These are phyloP conservation scores for Solanum megistacrolobum DNA, from an alignment of 257 asterid species.

Conservation along the genomic window DNA sequence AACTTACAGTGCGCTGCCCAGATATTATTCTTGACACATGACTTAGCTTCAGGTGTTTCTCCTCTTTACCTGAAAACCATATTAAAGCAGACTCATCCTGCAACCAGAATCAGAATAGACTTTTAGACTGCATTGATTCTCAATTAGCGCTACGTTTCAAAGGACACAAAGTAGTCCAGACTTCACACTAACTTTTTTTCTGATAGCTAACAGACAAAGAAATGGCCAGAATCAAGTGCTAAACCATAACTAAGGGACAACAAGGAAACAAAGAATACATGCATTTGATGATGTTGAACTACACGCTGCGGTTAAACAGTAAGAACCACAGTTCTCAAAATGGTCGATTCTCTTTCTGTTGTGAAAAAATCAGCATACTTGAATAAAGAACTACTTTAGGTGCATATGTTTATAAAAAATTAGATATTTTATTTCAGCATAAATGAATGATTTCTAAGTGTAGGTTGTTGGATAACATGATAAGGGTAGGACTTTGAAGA, in stretches of 20 bases:
- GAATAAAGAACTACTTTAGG: neutral
- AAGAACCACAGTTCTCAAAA: neutral
- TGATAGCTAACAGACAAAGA: neutral
- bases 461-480: neutral
- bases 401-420: neutral
- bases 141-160: neutral
- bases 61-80: conserved; percentile 96
- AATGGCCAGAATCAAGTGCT: neutral
- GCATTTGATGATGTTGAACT: neutral
- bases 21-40: conserved; percentile 88
- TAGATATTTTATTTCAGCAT: neutral
- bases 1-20: conserved; percentile 96
- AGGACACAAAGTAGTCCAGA: neutral
- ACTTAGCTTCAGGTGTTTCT: conserved; percentile 82
- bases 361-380: neutral
- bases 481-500: neutral
- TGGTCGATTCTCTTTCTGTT: neutral
- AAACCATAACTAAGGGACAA: neutral
- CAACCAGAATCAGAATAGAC: neutral
- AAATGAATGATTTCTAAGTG: neutral
- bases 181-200: neutral
- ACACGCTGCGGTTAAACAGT: neutral
- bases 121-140: neutral
- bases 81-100: conserved; percentile 94
- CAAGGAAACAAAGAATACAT: neutral